These are phyloP conservation scores for Alternaria brassicicola DNA, from an alignment of 2,329 filamentous ascomycete species.

Conservation along the genomic window DNA sequence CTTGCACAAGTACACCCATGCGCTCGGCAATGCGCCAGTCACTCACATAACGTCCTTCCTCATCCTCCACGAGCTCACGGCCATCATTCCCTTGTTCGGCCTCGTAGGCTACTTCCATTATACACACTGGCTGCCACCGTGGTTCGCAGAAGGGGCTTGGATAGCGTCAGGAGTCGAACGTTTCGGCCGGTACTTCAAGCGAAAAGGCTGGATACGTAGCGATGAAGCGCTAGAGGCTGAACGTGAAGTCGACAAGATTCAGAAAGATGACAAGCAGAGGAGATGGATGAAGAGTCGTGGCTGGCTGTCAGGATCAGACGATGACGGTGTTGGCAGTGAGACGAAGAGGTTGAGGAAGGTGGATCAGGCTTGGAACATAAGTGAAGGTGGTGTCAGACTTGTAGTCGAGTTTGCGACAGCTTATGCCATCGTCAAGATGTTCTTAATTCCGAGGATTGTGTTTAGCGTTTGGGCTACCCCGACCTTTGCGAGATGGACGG, in stretches of 20 bases:
- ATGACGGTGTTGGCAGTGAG: slow-evolving; percentile 51
- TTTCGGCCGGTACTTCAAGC: slow-evolving; percentile 77
- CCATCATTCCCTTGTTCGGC: slow-evolving; percentile 68
- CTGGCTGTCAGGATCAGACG: slow-evolving; percentile 32
- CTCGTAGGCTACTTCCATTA: slow-evolving; percentile 60
- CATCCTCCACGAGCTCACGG: slow-evolving; percentile 87
- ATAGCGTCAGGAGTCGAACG: slow-evolving; percentile 68
- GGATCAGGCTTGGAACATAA: slow-evolving; percentile 48
- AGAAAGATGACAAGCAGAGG: slow-evolving; percentile 47
- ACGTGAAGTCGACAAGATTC: slow-evolving; percentile 19
- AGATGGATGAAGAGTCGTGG: slow-evolving; percentile 67
- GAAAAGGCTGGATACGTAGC: slow-evolving; percentile 79
- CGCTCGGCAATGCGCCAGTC: slow-evolving; percentile 76
- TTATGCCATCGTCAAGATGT: slow-evolving; percentile 85
- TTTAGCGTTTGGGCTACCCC: slow-evolving; percentile 88
- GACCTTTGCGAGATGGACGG: slow-evolving; percentile 72
- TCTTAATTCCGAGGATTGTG: slow-evolving; percentile 78
- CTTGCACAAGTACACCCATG: slow-evolving; percentile 71
- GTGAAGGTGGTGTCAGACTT: slow-evolving; percentile 58
- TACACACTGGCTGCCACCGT: slow-evolving; percentile 71
- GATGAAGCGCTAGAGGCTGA: slow-evolving; percentile 56
- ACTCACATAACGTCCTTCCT: slow-evolving; percentile 87
- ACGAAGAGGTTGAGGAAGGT: slow-evolving; percentile 38
- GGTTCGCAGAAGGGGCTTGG: slow-evolving; percentile 59
- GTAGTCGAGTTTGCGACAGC: slow-evolving; percentile 79